Percentiles rank a stretch among this genome's conserved stretches.
Conservation (phyloP, 225 moss, liverwort and hornwort genomes). For the Rhytidiadelphus loreus region DNA sequence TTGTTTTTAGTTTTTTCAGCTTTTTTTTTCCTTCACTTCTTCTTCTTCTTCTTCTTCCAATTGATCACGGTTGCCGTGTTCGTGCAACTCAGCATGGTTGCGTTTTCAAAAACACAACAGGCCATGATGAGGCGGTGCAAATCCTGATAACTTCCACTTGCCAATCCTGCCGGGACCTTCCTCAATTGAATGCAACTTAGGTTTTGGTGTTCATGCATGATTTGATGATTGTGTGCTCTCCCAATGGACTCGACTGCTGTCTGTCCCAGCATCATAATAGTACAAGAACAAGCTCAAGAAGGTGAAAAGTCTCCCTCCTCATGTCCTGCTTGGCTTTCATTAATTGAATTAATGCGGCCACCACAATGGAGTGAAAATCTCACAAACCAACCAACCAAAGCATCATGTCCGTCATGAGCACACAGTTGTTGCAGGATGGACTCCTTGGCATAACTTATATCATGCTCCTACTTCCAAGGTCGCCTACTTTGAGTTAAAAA, state of each 20-base stretch:
- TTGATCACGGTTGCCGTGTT: not conserved
- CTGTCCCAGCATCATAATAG: too few relatives aligned
- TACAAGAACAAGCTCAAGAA: not conserved
- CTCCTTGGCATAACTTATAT: not conserved
- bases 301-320: not conserved
- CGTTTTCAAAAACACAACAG: not conserved
- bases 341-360: not conserved
- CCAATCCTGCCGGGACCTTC: not conserved
- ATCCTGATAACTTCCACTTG: not conserved
- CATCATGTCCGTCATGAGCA: not conserved
- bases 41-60: too few relatives aligned
- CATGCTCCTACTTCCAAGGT: not conserved
- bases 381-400: not conserved
- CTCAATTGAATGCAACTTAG: not conserved
- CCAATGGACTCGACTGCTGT: not conserved
- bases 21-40: too few relatives aligned
- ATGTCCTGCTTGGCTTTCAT: not conserved
- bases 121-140: not conserved
- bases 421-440: not conserved
- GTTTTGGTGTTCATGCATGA: not conserved
- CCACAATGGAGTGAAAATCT: not conserved
- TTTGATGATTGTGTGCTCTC: slow-evolving; percentile 9
- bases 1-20: too few relatives aligned
- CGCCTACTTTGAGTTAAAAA: not conserved
- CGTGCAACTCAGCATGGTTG: not conserved